Conservation (phyloP, 129 eudicot species). For the Flaveria trinervia region DNA sequence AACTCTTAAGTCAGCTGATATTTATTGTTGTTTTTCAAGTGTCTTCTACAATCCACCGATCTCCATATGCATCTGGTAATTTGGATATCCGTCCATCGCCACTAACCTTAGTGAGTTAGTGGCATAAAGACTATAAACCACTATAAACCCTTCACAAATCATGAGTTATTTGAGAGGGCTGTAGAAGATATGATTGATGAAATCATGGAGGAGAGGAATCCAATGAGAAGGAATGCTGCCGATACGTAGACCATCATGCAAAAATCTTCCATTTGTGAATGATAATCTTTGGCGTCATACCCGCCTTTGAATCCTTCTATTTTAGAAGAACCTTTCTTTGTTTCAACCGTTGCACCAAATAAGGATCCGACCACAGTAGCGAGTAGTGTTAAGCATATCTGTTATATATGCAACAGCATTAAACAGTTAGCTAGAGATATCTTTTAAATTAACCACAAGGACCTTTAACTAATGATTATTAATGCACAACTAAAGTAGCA, state of each 20-base stretch:
- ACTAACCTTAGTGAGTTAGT: too few relatives aligned
- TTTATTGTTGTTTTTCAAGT: too few relatives aligned
- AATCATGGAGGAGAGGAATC: constrained; percentile 17
- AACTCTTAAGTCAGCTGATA: too few relatives aligned
- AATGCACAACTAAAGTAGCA: background rate
- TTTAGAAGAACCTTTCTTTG: background rate
- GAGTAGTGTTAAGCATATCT: constrained; percentile 19
- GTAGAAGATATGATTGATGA: constrained; percentile 23
- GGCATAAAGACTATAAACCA: too few relatives aligned
- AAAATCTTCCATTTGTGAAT: background rate
- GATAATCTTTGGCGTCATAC: constrained; percentile 7
- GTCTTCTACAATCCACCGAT: too few relatives aligned
- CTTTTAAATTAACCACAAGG: too few relatives aligned
- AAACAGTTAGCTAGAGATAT: background rate
- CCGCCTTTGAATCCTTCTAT: background rate
- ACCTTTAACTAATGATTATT: too few relatives aligned
- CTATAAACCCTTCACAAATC: background rate
- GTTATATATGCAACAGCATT: background rate
- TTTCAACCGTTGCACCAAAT: constrained; percentile 26
- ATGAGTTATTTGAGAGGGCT: constrained; percentile 15
- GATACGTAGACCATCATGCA: constrained; percentile 22
- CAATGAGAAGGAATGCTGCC: constrained; percentile 24
- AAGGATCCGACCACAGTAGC: constrained; percentile 28
- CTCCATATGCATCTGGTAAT: too few relatives aligned
- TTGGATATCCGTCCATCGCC: too few relatives aligned